Conservation (phyloP, 257 asterid genomes). For the Nicotiana otophora region DNA sequence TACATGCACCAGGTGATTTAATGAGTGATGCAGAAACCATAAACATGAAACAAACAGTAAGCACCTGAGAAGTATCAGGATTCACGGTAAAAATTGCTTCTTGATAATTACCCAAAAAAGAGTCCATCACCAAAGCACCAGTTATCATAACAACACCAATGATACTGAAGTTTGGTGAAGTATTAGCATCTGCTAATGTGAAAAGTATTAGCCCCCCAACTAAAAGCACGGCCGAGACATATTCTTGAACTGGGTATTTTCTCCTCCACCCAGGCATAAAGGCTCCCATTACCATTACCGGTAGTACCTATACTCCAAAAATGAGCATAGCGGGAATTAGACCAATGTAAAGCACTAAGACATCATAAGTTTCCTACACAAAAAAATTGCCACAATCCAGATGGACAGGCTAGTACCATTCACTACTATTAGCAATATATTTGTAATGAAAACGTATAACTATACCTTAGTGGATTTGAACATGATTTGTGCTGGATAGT, state of each 20-base stretch:
- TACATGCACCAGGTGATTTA: not conserved
- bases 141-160: constrained; percentile 72
- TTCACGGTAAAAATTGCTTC: constrained; percentile 86
- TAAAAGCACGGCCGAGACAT: constrained; percentile 66
- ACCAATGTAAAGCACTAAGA: not conserved
- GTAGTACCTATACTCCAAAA: constrained; percentile 55
- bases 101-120: constrained; percentile 83
- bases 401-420: not conserved
- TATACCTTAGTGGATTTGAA: constrained; percentile 89
- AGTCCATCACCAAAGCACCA: constrained; percentile 86
- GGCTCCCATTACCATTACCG: constrained; percentile 96
- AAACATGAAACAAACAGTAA: not conserved
- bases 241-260: constrained; percentile 77
- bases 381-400: not conserved
- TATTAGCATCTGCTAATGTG: constrained; percentile 80
- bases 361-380: not conserved
- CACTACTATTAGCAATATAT: no score
- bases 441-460: no score
- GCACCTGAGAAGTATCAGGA: constrained; percentile 89
- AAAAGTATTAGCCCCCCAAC: constrained; percentile 73
- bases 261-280: constrained; percentile 89
- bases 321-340: not conserved
- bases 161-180: constrained; percentile 80
- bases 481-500: constrained; percentile 97
- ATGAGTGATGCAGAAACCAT: not conserved